Evolutionary conservation across 805 yeast genomes (phyloP).

Genomic region (Brettanomyces anomalus): DNA sequence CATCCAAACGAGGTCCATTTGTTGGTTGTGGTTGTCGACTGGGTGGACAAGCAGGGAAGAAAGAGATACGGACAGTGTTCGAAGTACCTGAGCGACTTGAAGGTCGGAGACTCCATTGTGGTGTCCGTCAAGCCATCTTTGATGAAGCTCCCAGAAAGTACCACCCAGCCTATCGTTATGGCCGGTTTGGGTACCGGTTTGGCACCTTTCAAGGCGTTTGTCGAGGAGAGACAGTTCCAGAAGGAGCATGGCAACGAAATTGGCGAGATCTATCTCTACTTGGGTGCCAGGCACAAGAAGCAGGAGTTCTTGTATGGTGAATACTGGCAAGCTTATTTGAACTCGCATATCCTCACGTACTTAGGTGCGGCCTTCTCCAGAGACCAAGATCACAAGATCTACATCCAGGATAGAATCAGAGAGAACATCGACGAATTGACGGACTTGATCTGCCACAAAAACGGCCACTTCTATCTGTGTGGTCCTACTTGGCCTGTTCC

Average conservation of each 20-base stretch:
- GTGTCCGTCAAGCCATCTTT: constrained; percentile 96
- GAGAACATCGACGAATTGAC: constrained; percentile 65
- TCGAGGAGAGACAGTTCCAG: constrained; percentile 94
- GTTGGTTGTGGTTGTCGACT: constrained; percentile 90
- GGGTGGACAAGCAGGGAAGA: constrained; percentile 83
- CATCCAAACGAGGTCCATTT: constrained; percentile 89
- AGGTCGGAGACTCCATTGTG: constrained; percentile 75
- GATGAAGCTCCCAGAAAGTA: constrained; percentile 85
- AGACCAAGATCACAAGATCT: constrained; percentile 91
- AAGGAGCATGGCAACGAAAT: constrained; percentile 78
- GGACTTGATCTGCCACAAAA: constrained; percentile 65
- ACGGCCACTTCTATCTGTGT: constrained; percentile 91
- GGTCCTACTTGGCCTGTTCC: constrained; percentile 99
- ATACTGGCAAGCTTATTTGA: constrained; percentile 92
- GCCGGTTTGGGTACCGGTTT: constrained; percentile 96
- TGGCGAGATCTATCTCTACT: constrained; percentile 78
- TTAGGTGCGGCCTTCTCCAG: constrained; percentile 98
- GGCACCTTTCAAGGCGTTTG: constrained; percentile 96
- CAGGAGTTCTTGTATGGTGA: constrained; percentile 96
- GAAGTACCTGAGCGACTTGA: constrained; percentile 72
- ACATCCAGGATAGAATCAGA: constrained; percentile 89
- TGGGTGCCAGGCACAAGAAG: constrained; percentile 92
- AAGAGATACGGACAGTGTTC: constrained; percentile 92
- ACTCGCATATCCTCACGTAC: constrained; percentile 85
- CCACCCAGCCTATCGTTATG: constrained; percentile 90